Base-by-base conservation (phyloP, 1,139 yeast species). In the Candida tetrigidarum region DNA sequence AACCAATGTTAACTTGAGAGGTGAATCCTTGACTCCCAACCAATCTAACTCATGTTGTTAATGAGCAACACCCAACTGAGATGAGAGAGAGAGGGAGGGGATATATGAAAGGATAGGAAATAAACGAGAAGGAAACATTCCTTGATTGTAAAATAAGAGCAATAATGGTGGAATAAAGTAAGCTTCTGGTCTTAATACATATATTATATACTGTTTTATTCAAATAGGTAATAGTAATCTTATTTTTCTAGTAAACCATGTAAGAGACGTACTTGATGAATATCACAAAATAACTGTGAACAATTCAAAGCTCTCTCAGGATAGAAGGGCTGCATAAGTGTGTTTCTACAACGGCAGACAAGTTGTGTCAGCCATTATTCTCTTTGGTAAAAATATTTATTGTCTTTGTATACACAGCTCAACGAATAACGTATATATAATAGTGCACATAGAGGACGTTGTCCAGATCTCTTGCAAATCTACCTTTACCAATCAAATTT, bases 1-100 rank as follows among this genome's bases (percentile, higher is more conserved):
- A 70, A 80, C 89, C 46, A 80, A 83, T 57, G 96, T 92, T 56
- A 91, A 90, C 71, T 78, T 93, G 67, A 81, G 89, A 62, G 97
- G 98, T 51, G 93, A 91, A 67, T 83, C 93, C 44, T 86, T 92
- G 63, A 80, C 87, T 48, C 76, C 81, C 52, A 77, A 79, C 56
- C 81, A 79, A 60, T 69, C 83, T 50, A 78, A 79, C 62, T 83
- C 91, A 49, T 93, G 99, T 76, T 92, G 97, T 76, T 86, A 74
- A 59, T 23, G n/a, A 15, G 20, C 11, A 22, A n/a, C 11, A n/a
- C 25, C n/a, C 5, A 9, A 4, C 33, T 23, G 12, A 19, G 22
- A 37, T 23, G 37, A 33, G 36, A 33, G 7, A 18, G 34, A 5
- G 34, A 14, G 34, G 4, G 20, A 22, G 23, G n/a, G n/a, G n/a